A percentile compares a stretch with the other conserved stretches of the same genome.
phyloP scores from a whole-genome alignment of 345 rosid genomes.

The Anacardium occidentale region DNA sequence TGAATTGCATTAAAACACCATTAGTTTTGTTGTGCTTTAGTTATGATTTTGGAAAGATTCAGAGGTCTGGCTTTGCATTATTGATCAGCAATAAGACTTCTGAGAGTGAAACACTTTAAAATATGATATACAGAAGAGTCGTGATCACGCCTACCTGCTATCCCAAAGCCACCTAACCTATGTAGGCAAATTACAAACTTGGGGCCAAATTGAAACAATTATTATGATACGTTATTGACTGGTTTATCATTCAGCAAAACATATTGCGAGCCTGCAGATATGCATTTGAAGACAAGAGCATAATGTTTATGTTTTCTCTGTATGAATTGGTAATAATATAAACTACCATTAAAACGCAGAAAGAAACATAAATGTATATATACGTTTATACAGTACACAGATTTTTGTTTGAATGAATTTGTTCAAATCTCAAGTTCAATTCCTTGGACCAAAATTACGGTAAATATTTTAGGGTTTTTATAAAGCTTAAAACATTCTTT shows the following conservation, averaged over 20 bases:
- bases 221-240: conserved; percentile 4
- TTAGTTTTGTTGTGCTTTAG: conserved; percentile 35
- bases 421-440: not conserved
- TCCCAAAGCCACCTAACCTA: conserved; percentile 18
- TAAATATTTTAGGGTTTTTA: not conserved
- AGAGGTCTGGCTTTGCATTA: conserved; percentile 24
- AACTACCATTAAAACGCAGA: too few species aligned
- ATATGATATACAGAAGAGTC: conserved; percentile 23
- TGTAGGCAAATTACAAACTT: not conserved
- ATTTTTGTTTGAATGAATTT: not conserved
- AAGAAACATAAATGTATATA: too few species aligned
- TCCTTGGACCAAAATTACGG: too few species aligned
- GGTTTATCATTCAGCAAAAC: not conserved
- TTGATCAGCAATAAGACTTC: conserved; percentile 25
- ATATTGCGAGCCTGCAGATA: too few species aligned
- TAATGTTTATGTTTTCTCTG: not conserved
- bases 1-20: conserved; percentile 10
- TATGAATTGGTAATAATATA: too few species aligned
- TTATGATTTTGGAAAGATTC: conserved; percentile 52
- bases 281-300: too few species aligned
- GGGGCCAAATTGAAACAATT: not conserved
- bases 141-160: conserved; percentile 23
- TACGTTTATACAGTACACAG: too few species aligned
- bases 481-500: too few species aligned
- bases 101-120: conserved; percentile 36